Conservation (phyloP, 352 stramenopile genomes). For the Peronospora destructor region DNA sequence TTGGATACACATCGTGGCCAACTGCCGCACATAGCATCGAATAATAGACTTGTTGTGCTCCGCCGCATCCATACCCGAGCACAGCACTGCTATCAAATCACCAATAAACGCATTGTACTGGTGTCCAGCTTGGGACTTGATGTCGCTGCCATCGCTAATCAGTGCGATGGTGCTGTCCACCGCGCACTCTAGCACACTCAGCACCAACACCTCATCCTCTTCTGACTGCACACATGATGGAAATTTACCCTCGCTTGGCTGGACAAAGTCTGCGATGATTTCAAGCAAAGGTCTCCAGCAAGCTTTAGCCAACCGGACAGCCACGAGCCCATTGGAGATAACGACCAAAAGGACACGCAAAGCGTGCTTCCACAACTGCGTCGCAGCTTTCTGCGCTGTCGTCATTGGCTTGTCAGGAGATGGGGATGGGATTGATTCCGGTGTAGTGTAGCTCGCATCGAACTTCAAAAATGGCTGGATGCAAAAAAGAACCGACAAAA, state of each 20-base stretch:
- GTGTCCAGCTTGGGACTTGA: slow-evolving; percentile 25
- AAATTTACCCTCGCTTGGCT: slow-evolving; percentile 44
- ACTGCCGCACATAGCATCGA: slow-evolving; percentile 67
- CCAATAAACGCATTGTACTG: slow-evolving; percentile 42
- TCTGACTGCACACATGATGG: slow-evolving; percentile 54
- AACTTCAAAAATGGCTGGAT: slow-evolving; percentile 59
- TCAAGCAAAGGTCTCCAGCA: slow-evolving; percentile 54
- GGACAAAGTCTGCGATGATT: slow-evolving; percentile 57
- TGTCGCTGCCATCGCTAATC: slow-evolving; percentile 29
- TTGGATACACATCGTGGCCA: slow-evolving; percentile 69
- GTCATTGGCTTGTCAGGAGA: slow-evolving; percentile 37
- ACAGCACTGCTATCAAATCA: slow-evolving; percentile 52
- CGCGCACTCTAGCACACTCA: slow-evolving; percentile 70
- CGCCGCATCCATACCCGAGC: slow-evolving; percentile 48
- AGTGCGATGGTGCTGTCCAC: slow-evolving; percentile 63
- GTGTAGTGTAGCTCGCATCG: slow-evolving; percentile 17
- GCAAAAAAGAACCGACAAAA: slow-evolving; percentile 55
- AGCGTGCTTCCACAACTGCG: slow-evolving; percentile 73
- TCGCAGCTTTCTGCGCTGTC: slow-evolving; percentile 56
- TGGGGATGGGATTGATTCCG: slow-evolving; percentile 5
- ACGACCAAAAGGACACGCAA: slow-evolving; percentile 64
- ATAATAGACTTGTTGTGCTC: slow-evolving; percentile 55
- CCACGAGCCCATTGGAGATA: slow-evolving; percentile 57
- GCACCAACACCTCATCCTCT: slow-evolving; percentile 70
- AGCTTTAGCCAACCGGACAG: slow-evolving; percentile 39